Evolutionary conservation across 345 rosid genomes (phyloP), one percentile per base, ranked within the genome.

Genomic region (Crucihimalaya himalaica): DNA sequence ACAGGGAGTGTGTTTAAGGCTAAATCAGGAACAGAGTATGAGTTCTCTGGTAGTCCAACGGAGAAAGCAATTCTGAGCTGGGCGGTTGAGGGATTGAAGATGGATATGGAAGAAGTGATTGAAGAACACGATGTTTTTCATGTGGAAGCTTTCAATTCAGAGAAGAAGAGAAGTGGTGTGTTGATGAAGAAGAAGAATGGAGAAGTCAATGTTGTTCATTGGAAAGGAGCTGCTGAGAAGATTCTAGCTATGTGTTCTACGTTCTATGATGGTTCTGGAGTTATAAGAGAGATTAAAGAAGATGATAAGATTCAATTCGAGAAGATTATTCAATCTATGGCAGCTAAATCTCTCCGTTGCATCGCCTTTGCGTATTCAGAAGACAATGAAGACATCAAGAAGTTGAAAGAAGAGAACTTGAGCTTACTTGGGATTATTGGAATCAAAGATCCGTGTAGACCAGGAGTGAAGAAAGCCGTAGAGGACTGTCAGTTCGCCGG

Each of bases 181-280:
- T 16, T 82, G 51, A 64, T 82, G 14, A 80, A 37, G 73, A 89
- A 71, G 69, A 79, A 64, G 12, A 6, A 59, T 39, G 66, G 81
- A 1, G 4, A 75, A 37, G 4, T 8, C 14, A 54, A 55, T 35
- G 85, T 86, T 46, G 72, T 82, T 55, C 97, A 93, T 52, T 89
- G 93, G 95, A 90, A 89, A 75, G 97, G 96, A 67, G 90, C 89
- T 0, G 93, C 96, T 2, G 96, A 86, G 89, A 84, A 84, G 88
- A 77, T 90, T 62, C 80, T 88, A 43, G 83, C 88, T 2, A 83
- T 74, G 90, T 87, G 97, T 65, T 81, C 90, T 0, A 80, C 81
- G 40, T 90, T 73, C 81, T 83, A 82, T 6, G 83, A 86, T 55
- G 85, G 78, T 42, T 71, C 81, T 16, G 97, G 97, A 56, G 60